Conservation (phyloP, 2,329 filamentous ascomycete genomes). For the Xylaria sp. region DNA sequence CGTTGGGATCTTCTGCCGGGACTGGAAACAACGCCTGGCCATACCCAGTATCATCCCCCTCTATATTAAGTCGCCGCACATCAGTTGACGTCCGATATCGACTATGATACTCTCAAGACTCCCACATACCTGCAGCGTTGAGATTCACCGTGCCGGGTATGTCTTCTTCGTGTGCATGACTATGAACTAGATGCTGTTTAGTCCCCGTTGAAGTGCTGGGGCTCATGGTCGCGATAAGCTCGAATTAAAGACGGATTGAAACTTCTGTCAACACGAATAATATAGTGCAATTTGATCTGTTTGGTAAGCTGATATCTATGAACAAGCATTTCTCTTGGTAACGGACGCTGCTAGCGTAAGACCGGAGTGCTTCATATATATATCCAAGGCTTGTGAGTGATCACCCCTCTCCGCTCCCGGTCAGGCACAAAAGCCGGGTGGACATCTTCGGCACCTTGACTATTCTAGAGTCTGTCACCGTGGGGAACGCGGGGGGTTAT, state of each 20-base stretch:
- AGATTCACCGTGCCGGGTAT: constrained; percentile 48
- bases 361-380: constrained; percentile 29
- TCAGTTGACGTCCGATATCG: constrained; percentile 9
- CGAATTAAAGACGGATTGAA: not conserved
- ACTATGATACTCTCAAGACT: not conserved
- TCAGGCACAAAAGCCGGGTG: constrained; percentile 29
- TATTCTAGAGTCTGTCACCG: constrained; percentile 29
- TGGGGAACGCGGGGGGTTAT: constrained; percentile 35
- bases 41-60: constrained; percentile 48
- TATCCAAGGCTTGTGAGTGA: not conserved
- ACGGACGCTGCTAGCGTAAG: not conserved
- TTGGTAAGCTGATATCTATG: constrained; percentile 11
- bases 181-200: constrained; percentile 44
- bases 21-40: constrained; percentile 48
- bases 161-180: constrained; percentile 47
- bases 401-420: constrained; percentile 28
- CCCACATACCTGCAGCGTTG: constrained; percentile 42
- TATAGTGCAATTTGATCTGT: not conserved
- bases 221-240: constrained; percentile 35
- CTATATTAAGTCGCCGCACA: constrained; percentile 29
- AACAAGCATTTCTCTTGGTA: constrained; percentile 9
- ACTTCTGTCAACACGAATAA: not conserved
- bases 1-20: constrained; percentile 47
- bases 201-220: constrained; percentile 21
- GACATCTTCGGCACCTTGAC: constrained; percentile 21